Base-by-base conservation (phyloP, 441 rosid species). In the Pelargonium australe region DNA sequence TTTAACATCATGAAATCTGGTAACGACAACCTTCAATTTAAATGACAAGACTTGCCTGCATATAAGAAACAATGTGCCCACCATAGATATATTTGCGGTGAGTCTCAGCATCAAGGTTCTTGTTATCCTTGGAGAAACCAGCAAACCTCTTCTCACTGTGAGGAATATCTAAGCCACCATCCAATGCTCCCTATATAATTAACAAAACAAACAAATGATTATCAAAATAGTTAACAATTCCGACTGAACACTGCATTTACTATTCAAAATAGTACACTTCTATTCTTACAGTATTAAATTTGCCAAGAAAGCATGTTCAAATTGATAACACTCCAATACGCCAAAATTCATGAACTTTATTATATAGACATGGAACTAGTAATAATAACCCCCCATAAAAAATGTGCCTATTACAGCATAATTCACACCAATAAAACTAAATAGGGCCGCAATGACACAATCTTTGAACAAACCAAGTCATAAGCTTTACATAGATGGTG, bases 141-240 rank as follows among this genome's bases (percentile, higher is more conserved):
- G 97, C 96, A 72, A 90, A 93, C 71, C 95, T 85, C 84, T 93
- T 93, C 51, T 93, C 97, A 65, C 97, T 88, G 80, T 93, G 98
- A 1, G 98, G 96, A 68, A 91, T 88, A 77, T 93, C 98, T 76
- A 93, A 77, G 17, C 97, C 97, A 41, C 96, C 98, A 45, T 93
- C 97, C 80, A 93, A 76, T 23, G 92, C 97, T 62, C 98, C 98
- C 95, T 89, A 72, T 1, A 49, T 1, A 49, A 67, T 60, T 47
- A 70, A 7, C 9, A 23, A 58, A 14, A 61, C n/a, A 49, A 49
- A 13, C 13, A 12, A 11, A 49, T 49, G 14, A 4, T 12, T 2
- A 49, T 49, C n/a, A 14, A 49, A 49, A 49, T 13, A 13, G 1
- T n/a, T n/a, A 13, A 13, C n/a, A 49, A 11, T 13, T 49, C 5